Evolutionary conservation across 192 early-diverging fungal genomes (phyloP).

Genomic region (Dimargaris cristalligena): DNA sequence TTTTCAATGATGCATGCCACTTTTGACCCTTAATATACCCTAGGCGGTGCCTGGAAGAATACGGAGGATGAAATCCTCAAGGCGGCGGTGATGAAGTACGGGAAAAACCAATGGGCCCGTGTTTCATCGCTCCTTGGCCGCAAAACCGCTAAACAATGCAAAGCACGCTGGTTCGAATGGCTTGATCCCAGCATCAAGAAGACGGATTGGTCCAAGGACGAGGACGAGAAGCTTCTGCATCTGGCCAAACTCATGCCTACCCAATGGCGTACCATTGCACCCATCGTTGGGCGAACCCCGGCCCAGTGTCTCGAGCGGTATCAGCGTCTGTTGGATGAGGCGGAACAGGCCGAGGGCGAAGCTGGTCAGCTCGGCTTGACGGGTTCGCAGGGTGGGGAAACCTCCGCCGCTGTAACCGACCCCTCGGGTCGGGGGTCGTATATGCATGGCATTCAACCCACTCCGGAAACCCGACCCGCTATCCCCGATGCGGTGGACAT

Average conservation of each 20-base stretch:
- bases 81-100: slow-evolving; percentile 96
- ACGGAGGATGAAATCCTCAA: slow-evolving; percentile 97
- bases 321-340: slow-evolving; percentile 88
- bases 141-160: slow-evolving; percentile 97
- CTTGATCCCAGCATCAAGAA: slow-evolving; percentile 97
- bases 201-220: slow-evolving; percentile 97
- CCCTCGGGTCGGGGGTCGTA: slow-evolving; percentile 58
- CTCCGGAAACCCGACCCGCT: slow-evolving; percentile 93
- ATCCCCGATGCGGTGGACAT: slow-evolving; percentile 97
- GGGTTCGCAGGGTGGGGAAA: slow-evolving; percentile 34
- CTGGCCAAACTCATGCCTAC: slow-evolving; percentile 98
- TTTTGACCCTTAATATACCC: no score
- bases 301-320: slow-evolving; percentile 95
- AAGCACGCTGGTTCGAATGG: slow-evolving; percentile 99
- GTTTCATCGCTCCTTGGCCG: slow-evolving; percentile 88
- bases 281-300: slow-evolving; percentile 90
- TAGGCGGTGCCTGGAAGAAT: slow-evolving; percentile 98
- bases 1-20: no score
- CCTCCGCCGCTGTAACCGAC: slow-evolving; percentile 26
- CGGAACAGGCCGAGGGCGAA: slow-evolving; percentile 65
- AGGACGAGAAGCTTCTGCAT: slow-evolving; percentile 94
- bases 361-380: slow-evolving; percentile 34
- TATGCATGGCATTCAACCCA: slow-evolving; percentile 86
- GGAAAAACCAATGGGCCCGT: slow-evolving; percentile 98
- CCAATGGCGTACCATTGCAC: slow-evolving; percentile 97